Percentiles rank a stretch among this genome's conserved stretches.
Evolutionary conservation across 495 filamentous ascomycete genomes (phyloP).

Genomic region (Tuber calosporum): DNA sequence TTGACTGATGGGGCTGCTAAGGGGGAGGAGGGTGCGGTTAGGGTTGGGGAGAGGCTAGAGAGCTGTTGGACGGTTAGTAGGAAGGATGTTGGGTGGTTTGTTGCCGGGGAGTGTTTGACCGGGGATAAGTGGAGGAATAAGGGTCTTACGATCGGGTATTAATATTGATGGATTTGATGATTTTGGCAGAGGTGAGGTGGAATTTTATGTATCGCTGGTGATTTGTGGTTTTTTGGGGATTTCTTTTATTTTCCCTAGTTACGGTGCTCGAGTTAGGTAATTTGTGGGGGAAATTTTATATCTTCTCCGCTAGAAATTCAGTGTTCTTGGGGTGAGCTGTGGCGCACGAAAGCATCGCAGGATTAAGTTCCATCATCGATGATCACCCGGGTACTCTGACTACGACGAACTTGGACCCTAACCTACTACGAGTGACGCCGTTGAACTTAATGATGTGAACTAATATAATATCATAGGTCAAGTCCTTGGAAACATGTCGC

Average conservation of each 20-base stretch:
- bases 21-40: slow-evolving; percentile 27
- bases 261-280: not conserved
- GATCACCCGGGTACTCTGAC: not conserved
- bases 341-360: not conserved
- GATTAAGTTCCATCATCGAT: not conserved
- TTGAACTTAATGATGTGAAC: too few species aligned
- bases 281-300: not conserved
- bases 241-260: not conserved
- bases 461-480: too few species aligned
- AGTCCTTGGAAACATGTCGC: too few species aligned
- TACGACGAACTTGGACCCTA: not conserved
- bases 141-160: slow-evolving; percentile 44
- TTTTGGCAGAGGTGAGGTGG: not conserved
- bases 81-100: slow-evolving; percentile 45
- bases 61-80: slow-evolving; percentile 46
- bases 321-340: not conserved
- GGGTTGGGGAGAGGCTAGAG: slow-evolving; percentile 23
- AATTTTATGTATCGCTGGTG: not conserved
- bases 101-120: slow-evolving; percentile 44
- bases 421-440: too few species aligned
- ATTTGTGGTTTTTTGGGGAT: not conserved
- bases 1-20: slow-evolving; percentile 42
- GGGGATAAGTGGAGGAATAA: slow-evolving; percentile 43
- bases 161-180: not conserved
- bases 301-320: not conserved